phyloP scores from a whole-genome alignment of 495 filamentous ascomycete species.

The Hypoxylon trugodes region DNA sequence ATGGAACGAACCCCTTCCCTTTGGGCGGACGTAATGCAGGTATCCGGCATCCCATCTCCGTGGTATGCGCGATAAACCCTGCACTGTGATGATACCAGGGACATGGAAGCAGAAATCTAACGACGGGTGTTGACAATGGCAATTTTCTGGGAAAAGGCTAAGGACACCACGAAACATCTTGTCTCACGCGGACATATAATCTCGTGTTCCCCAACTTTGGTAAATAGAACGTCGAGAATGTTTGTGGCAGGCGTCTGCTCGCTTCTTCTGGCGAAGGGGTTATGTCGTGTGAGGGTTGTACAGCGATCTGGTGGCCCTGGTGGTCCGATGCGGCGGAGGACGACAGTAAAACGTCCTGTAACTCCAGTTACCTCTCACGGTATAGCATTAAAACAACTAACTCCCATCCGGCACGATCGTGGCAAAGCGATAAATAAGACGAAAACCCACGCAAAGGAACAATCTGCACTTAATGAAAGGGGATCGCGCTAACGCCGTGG shows the following conservation, averaged over 20 bases:
- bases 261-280: slow-evolving; percentile 44
- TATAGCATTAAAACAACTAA: slow-evolving; percentile 23
- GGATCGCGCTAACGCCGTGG: slow-evolving; percentile 32
- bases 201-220: slow-evolving; percentile 21
- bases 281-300: slow-evolving; percentile 33
- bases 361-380: slow-evolving; percentile 17
- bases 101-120: slow-evolving; percentile 25
- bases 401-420: slow-evolving; percentile 31
- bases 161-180: slow-evolving; percentile 36
- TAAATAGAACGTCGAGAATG: slow-evolving; percentile 36
- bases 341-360: slow-evolving; percentile 38
- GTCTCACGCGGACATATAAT: slow-evolving; percentile 42
- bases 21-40: slow-evolving; percentile 26
- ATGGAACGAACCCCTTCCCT: slow-evolving; percentile 19
- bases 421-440: slow-evolving; percentile 34
- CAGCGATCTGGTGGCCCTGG: slow-evolving; percentile 39
- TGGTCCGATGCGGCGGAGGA: slow-evolving; percentile 37
- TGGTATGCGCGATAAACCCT: slow-evolving; percentile 23
- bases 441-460: slow-evolving; percentile 39
- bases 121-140: slow-evolving; percentile 11
- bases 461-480: slow-evolving; percentile 36
- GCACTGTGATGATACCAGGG: slow-evolving; percentile 15
- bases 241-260: slow-evolving; percentile 35
- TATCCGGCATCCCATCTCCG: slow-evolving; percentile 37
- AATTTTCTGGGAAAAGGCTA: slow-evolving; percentile 15